These are phyloP conservation scores for Begonia masoniana DNA, from an alignment of 306 rosid species.

Conservation along the genomic window DNA sequence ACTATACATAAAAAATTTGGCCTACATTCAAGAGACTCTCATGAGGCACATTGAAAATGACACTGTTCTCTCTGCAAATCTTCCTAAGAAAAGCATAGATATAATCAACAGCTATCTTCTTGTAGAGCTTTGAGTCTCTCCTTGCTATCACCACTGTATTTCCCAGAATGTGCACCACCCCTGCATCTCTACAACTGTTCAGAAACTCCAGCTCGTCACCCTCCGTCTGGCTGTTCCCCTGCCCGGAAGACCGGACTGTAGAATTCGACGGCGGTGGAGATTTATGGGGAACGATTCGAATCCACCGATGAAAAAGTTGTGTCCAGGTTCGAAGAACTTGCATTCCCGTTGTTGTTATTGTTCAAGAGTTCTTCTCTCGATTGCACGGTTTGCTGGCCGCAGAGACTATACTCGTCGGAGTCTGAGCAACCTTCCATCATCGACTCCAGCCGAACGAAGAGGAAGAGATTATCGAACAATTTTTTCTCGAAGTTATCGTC, in stretches of 20 bases:
- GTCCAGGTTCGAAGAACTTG: slow-evolving; percentile 26
- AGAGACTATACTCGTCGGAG: slow-evolving; percentile 63
- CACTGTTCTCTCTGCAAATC: slow-evolving; percentile 88
- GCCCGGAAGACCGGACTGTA: slow-evolving; percentile 28
- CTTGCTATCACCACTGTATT: slow-evolving; percentile 68
- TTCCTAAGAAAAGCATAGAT: slow-evolving; percentile 83
- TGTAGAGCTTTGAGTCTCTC: slow-evolving; percentile 56
- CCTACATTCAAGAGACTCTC: slow-evolving; percentile 95
- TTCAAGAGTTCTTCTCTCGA: slow-evolving; percentile 23
- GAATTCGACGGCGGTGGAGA: slow-evolving; percentile 28
- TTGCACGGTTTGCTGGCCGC: slow-evolving; percentile 33
- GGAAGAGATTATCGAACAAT: slow-evolving; percentile 58
- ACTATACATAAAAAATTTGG: slow-evolving; percentile 69
- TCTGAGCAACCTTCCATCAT: slow-evolving; percentile 94
- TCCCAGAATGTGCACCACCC: slow-evolving; percentile 95
- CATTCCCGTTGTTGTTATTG: slow-evolving; percentile 21
- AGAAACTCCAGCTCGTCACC: slow-evolving; percentile 66
- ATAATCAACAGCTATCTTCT: slow-evolving; percentile 73
- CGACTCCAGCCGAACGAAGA: slow-evolving; percentile 57
- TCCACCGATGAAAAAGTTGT: slow-evolving; percentile 42
- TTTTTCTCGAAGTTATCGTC: slow-evolving; percentile 81
- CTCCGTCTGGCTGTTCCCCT: slow-evolving; percentile 44
- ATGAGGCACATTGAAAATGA: slow-evolving; percentile 92
- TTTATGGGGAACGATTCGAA: slow-evolving; percentile 41
- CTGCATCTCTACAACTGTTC: slow-evolving; percentile 66